A percentile compares a stretch with the other conserved stretches of the same genome.
phyloP scores from a whole-genome alignment of 768 basidiomycete species.

The Leucosporidium yakuticum region DNA sequence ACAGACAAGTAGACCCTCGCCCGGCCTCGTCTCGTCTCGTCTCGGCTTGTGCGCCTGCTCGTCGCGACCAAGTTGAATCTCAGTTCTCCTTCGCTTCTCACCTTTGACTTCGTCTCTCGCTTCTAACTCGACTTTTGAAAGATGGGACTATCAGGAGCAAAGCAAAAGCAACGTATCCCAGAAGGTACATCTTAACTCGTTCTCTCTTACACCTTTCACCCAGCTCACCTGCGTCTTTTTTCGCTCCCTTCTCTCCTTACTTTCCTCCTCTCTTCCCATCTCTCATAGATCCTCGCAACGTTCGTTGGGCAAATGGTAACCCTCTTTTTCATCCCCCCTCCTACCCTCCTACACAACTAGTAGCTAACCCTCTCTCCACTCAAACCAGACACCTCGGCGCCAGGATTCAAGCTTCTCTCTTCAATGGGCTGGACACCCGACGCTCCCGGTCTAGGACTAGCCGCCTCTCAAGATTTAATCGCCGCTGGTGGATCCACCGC shows the following conservation, averaged over 20 bases:
- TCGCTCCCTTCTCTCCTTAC: too few species aligned
- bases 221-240: conserved; percentile 1
- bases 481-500: conserved; percentile 18
- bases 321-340: background rate
- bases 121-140: background rate
- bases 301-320: conserved; percentile 26
- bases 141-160: conserved; percentile 26
- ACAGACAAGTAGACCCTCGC: too few species aligned
- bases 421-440: conserved; percentile 38
- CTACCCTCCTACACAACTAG: too few species aligned
- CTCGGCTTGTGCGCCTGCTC: too few species aligned
- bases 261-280: background rate
- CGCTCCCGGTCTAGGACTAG: conserved; percentile 17
- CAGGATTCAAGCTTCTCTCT: conserved; percentile 34
- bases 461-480: conserved; percentile 26
- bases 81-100: too few species aligned
- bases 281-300: conserved; percentile 28
- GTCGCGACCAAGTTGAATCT: too few species aligned
- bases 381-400: conserved; percentile 28
- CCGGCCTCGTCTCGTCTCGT: too few species aligned
- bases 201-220: background rate
- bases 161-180: conserved; percentile 33
- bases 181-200: conserved; percentile 7
- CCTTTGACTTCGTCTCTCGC: too few species aligned
- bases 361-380: background rate